Evolutionary conservation across 352 stramenopile genomes (phyloP), one percentile per base, ranked within the genome.

Genomic region (Stramenopiles sp.): DNA sequence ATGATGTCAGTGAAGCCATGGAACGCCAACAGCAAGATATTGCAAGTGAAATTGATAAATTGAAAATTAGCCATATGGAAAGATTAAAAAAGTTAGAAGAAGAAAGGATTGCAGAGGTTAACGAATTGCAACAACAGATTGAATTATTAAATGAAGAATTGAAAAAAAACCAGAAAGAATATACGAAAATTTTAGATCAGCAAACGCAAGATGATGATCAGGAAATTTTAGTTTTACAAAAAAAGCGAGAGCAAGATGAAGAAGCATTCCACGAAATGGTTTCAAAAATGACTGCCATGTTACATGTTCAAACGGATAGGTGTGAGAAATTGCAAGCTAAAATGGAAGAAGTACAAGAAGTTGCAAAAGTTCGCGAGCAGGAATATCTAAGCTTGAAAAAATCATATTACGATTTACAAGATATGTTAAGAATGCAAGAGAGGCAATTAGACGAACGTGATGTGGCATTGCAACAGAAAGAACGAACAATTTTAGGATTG

Each of bases 11-110:
- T 0, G 91, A 96, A 83, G 90, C 86, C 1, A 85, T 96, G 43
- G 90, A 96, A 82, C 84, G 91, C 43, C 91, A 92, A 0, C 87
- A 92, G 0, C 91, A 96, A 80, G 87, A 88, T 6, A 96, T 90
- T 74, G 91, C 93, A 78, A 87, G 88, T 27, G 81, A 96, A 0
- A 85, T 96, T 1, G 89, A 95, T 78, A 83, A 86, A 0, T 87
- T 92, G 77, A 88, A 93, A 73, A 87, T 83, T n/a, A n/a, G n/a
- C 23, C n/a, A n/a, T n/a, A 23, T n/a, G 53, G 23, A n/a, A 69
- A 69, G 23, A n/a, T 69, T 69, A 69, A 23, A 69, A n/a, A 23
- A 69, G 53, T n/a, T 69, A n/a, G 53, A 69, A n/a, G 53, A 23
- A 23, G n/a, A 69, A n/a, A 69, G n/a, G n/a, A n/a, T n/a, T 69